These are phyloP conservation scores for Leishmania tropica DNA, from an alignment of 208 protist genomes.

Conservation along the genomic window DNA sequence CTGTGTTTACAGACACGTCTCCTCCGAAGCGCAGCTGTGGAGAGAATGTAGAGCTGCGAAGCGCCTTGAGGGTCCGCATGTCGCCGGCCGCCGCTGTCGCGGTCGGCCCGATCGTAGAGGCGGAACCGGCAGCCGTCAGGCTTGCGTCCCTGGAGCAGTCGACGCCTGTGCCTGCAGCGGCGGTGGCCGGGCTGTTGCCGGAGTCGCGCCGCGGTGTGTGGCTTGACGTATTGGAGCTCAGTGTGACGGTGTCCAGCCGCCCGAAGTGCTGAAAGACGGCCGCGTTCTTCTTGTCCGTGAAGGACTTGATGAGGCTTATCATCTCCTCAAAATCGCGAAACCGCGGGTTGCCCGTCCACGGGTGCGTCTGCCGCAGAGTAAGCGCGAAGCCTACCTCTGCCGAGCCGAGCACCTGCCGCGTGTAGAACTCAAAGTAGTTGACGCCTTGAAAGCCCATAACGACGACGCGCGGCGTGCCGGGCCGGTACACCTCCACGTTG, in stretches of 20 bases:
- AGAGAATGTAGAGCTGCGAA: conserved; percentile 71
- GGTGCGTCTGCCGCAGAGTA: conserved; percentile 76
- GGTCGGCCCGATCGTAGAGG: not conserved
- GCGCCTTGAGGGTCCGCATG: conserved; percentile 49
- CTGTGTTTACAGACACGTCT: conserved; percentile 86
- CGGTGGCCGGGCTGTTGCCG: not conserved
- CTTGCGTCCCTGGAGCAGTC: no score
- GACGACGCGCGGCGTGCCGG: conserved; percentile 48
- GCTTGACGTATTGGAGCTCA: conserved; percentile 18
- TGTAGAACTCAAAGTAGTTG: conserved; percentile 88
- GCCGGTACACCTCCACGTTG: conserved; percentile 79
- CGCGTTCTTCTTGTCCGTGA: conserved; percentile 71
- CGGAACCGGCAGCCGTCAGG: not conserved
- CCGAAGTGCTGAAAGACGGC: conserved; percentile 82
- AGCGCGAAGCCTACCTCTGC: conserved; percentile 68
- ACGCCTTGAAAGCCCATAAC: conserved; percentile 78
- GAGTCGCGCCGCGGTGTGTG: conserved; percentile 9
- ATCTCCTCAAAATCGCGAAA: conserved; percentile 90
- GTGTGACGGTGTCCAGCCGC: conserved; percentile 22
- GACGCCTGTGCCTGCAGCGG: not conserved
- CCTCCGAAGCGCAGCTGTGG: conserved; percentile 89
- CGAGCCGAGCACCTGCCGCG: conserved; percentile 64
- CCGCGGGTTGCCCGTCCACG: conserved; percentile 90
- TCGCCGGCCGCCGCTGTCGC: conserved; percentile 17
- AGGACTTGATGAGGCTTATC: conserved; percentile 75